These are phyloP conservation scores for Sphaerobolus stellatus DNA, from an alignment of 1,284 basidiomycete species.

Conservation along the genomic window DNA sequence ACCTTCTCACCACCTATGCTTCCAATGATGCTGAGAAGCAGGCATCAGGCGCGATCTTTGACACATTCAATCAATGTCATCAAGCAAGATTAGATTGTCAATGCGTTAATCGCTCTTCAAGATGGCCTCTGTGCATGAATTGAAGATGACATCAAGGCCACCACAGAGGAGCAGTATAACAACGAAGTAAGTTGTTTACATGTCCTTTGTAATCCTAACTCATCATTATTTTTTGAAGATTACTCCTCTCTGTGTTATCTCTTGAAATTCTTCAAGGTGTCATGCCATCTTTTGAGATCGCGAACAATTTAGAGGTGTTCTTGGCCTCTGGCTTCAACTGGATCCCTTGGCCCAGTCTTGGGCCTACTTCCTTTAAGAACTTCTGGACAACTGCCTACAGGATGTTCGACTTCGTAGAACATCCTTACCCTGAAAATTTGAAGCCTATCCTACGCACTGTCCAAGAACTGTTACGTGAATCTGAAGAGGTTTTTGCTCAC, in stretches of 20 bases:
- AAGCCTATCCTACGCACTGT: conserved; percentile 8
- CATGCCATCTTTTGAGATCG: conserved; percentile 38
- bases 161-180: conserved; percentile 52
- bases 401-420: conserved; percentile 15
- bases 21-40: conserved; percentile 50
- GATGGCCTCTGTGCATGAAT: conserved; percentile 65
- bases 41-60: conserved; percentile 59
- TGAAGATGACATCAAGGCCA: conserved; percentile 51
- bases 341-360: conserved; percentile 44
- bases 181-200: conserved; percentile 48
- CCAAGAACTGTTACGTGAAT: conserved; percentile 10
- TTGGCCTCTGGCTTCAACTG: conserved; percentile 49
- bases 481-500: conserved; percentile 4
- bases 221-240: conserved; percentile 34
- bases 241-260: conserved; percentile 43
- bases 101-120: conserved; percentile 47
- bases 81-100: conserved; percentile 50
- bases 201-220: not conserved
- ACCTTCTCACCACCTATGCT: conserved; percentile 62
- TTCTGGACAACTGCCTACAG: conserved; percentile 54
- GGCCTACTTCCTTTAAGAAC: conserved; percentile 47
- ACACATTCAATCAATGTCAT: conserved; percentile 51
- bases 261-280: conserved; percentile 38
- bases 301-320: conserved; percentile 41
- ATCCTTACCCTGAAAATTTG: conserved; percentile 7